phyloP scores from a whole-genome alignment of 202 grass and related monocot genomes.

The Miscanthus sacchariflorus region DNA sequence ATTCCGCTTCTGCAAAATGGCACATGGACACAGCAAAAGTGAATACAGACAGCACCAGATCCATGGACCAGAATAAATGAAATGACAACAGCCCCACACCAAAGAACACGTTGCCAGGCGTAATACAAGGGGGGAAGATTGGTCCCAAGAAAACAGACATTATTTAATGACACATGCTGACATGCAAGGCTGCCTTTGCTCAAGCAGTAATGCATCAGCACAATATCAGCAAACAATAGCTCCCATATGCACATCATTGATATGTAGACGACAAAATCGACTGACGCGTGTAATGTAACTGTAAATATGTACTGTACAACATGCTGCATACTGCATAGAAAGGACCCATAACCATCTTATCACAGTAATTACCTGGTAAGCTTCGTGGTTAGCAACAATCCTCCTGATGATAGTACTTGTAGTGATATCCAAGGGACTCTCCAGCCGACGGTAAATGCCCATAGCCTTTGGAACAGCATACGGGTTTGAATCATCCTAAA shows the following conservation, averaged over 20 bases:
- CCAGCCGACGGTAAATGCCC: conserved; percentile 75
- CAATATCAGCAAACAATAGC: conserved; percentile 26
- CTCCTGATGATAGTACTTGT: conserved; percentile 97
- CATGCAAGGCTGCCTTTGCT: conserved; percentile 37
- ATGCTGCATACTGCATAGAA: conserved; percentile 1
- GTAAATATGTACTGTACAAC: conserved; percentile 2
- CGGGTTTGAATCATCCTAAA: conserved; percentile 70
- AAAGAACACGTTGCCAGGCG: conserved; percentile 35
- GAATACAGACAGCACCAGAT: conserved; percentile 37
- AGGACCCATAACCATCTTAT: conserved; percentile 11
- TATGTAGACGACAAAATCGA: conserved; percentile 32
- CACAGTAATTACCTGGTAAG: conserved; percentile 80
- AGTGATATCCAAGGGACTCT: conserved; percentile 89
- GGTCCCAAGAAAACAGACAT: conserved; percentile 19
- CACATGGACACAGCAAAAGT: conserved; percentile 10
- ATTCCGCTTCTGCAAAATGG: conserved; percentile 80
- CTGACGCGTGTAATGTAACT: conserved; percentile 17
- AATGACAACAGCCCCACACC: conserved; percentile 33
- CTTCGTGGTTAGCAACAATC: conserved; percentile 99
- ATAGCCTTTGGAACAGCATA: conserved; percentile 74
- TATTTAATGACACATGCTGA: conserved; percentile 42
- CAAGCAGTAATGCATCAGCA: conserved; percentile 24
- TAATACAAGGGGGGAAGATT: conserved; percentile 23
- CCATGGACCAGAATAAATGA: conserved; percentile 51
- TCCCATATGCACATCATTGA: conserved; percentile 40